Base-by-base conservation (phyloP, 352 stramenopile species). In the Pythium periplocum region DNA sequence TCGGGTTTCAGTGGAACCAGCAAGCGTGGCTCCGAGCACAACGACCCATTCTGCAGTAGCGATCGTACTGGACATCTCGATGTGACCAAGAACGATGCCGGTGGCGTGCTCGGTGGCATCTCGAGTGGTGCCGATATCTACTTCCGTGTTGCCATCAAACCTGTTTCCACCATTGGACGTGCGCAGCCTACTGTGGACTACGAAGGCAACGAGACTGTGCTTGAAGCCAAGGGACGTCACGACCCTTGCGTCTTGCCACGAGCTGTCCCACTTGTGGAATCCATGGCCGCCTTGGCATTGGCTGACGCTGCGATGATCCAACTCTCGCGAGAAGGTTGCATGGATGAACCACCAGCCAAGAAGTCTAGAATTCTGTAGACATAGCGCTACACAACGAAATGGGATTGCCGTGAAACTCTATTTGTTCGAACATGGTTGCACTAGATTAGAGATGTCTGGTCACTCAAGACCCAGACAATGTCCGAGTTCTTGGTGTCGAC, bases 111-210 rank as follows among this genome's bases (percentile, higher is more conserved):
- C 55, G 97, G 97, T 41, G 97, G 97, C 57, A 99, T 99, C 61
- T 98, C 94, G 48, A 99, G 97, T 64, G 97, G 97, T 55, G 96
- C 98, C 45, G 96, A 98, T 66, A 98, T 99, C 62, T 97, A 98
- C 54, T 93, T 99, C 62, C 87, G 95, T 62, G 96, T 99, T 48
- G 96, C 96, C n/a, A 98, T 99, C 70, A 99, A 99, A 77, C 93
- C 97, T 17, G 98, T 98, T 42, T 98, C 95, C 41, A 99, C 97
- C 12, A 99, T 99, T 79, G 95, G 96, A 52, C 86, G 96, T 48
- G 69, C 81, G 43, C 97, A 99, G 80, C 73, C 96, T 52, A 97
- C 90, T 2, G 93, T 98, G 17, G 96, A 95, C 48, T 93, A 97
- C 60, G 94, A 98, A 57, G 96, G 97, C 56, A 86, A 97, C 52